Conservation (phyloP, 2,329 filamentous ascomycete genomes). For the Trichophyton simii region DNA sequence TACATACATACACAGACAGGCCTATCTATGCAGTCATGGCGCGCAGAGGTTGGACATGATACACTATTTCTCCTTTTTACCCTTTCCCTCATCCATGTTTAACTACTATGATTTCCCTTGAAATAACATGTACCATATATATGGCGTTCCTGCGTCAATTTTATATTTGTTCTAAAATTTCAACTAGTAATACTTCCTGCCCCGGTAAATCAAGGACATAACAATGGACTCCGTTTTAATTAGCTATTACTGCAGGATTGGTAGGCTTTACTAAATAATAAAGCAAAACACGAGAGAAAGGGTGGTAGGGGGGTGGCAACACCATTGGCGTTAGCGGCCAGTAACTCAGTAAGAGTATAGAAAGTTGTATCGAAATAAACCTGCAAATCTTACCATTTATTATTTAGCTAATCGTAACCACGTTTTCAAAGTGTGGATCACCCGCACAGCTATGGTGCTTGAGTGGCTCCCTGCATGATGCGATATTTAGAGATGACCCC, state of each 20-base stretch:
- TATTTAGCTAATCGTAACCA: constrained; percentile 7
- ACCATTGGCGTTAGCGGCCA: neutral
- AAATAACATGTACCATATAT: constrained; percentile 15
- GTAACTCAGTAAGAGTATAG: neutral
- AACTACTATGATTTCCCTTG: constrained; percentile 17
- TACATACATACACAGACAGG: constrained; percentile 1
- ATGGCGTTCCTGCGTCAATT: constrained; percentile 9
- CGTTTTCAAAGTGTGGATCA: constrained; percentile 4
- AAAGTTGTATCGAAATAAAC: neutral
- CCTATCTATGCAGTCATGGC: neutral
- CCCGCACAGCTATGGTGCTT: too few relatives aligned
- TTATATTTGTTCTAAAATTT: neutral
- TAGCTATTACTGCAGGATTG: too few relatives aligned
- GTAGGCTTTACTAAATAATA: too few relatives aligned
- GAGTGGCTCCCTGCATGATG: neutral
- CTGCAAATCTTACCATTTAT: constrained; percentile 6
- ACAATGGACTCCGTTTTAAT: too few relatives aligned
- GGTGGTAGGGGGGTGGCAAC: too few relatives aligned
- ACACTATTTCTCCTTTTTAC: constrained; percentile 2
- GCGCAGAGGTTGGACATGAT: neutral
- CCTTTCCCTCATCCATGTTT: neutral
- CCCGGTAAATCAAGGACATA: too few relatives aligned
- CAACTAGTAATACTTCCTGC: too few relatives aligned
- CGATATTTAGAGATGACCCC: neutral
- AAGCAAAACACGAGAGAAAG: too few relatives aligned